phyloP scores from a whole-genome alignment of 202 grass and related monocot genomes.

The Hordeum pubiflorum region DNA sequence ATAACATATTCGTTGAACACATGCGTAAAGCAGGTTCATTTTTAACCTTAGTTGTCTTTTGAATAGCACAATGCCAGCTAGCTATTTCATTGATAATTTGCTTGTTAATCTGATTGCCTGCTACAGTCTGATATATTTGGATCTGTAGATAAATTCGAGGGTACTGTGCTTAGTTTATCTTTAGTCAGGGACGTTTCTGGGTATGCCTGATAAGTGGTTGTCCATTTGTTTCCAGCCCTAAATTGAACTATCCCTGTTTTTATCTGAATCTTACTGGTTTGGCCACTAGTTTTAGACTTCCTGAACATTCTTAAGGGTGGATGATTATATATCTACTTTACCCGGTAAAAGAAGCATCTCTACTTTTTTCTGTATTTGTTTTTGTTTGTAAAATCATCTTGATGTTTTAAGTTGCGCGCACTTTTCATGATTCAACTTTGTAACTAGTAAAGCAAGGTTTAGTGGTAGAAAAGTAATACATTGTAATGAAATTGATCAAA shows the following conservation, averaged over 20 bases:
- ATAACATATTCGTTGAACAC: not conserved
- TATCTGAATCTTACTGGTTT: not conserved
- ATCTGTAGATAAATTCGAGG: not conserved
- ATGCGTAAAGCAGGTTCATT: not conserved
- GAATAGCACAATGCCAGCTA: not conserved
- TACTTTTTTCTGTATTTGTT: not conserved
- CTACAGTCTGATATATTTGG: not conserved
- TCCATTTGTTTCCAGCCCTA: not conserved
- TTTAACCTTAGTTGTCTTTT: not conserved
- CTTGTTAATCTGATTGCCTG: not conserved
- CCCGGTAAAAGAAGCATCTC: not conserved
- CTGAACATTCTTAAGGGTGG: not conserved
- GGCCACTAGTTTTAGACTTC: not conserved
- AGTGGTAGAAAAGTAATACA: not conserved
- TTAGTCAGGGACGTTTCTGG: not conserved
- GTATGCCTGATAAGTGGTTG: constrained; percentile 1
- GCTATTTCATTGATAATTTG: not conserved
- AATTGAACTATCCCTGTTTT: not conserved
- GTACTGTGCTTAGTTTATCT: not conserved
- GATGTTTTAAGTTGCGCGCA: not conserved
- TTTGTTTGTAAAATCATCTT: not conserved
- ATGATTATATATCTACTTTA: not conserved
- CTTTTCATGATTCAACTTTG: not conserved
- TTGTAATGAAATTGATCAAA: not conserved
- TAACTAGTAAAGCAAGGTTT: not conserved